Evolutionary conservation across 2,329 filamentous ascomycete species (phyloP), one percentile per base, ranked within the genome.

Genomic region (Gaeumannomyces sp.): DNA sequence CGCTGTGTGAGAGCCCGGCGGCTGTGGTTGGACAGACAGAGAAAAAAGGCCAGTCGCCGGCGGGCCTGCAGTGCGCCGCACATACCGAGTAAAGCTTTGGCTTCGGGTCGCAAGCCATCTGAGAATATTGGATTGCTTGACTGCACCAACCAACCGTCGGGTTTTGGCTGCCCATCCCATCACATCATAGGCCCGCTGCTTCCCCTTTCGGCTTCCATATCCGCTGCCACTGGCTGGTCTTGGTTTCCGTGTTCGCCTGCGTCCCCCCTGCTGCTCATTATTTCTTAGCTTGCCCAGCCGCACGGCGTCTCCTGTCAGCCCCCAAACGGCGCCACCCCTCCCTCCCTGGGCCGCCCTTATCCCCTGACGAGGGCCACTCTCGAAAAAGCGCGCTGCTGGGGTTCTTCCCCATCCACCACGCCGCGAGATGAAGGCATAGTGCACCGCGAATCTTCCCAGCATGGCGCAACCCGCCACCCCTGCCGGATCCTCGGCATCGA

Each of bases 381-480:
- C 1, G 22, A n/a, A 19, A 53, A n/a, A 53, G 45, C 45, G 45
- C 45, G 38, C 38, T 45, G 38, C 45, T 11, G 45, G 45, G 45
- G 45, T 53, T 22, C 22, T 53, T 53, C 45, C 45, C 45, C 45
- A n/a, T 53, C 45, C 16, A 22, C 45, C 45, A 10, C 45, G 11
- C 45, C 45, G 19, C 45, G 45, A 53, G 45, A 53, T 53, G 45
- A 53, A n/a, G 45, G 45, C 45, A 8, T 53, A 53, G 45, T 53
- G 22, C 22, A n/a, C 45, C 45, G 45, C 45, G 22, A 53, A 53
- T n/a, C 45, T 53, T 7, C 59, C n/a, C 59, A 56, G 27, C 63
- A 64, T 64, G 63, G 59, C 59, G 19, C 60, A 65, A n/a, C 60
- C 64, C 27, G 64, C 50, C 35, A 65, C 53, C 35, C 60, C 64